Conservation (phyloP, 2,329 filamentous ascomycete genomes). For the Calcarisporium arbuscula region DNA sequence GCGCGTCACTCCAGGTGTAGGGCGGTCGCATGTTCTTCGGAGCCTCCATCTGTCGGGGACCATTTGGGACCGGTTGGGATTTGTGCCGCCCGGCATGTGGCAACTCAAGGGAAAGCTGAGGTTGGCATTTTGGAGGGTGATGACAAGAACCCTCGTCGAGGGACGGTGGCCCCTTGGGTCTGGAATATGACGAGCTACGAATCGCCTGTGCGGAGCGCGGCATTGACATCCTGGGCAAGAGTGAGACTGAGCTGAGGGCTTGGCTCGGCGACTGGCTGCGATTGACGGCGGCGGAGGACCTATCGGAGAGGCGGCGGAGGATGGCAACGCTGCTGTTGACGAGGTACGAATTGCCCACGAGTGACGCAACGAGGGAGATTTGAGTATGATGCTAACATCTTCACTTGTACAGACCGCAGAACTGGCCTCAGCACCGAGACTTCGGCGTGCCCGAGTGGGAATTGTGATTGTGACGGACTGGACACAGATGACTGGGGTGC, state of each 20-base stretch:
- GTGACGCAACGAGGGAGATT: too few species aligned
- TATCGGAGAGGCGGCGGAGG: conserved; percentile 28
- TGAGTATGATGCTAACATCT: too few species aligned
- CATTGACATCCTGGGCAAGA: conserved; percentile 48
- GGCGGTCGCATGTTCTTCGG: conserved; percentile 32
- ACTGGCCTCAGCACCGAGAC: conserved; percentile 34
- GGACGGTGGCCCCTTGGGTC: conserved; percentile 50
- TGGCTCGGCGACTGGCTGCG: conserved; percentile 42
- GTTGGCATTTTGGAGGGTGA: conserved; percentile 63
- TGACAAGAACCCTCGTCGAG: conserved; percentile 58
- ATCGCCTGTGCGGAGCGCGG: conserved; percentile 68
- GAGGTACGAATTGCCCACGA: too few species aligned
- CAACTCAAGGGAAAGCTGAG: conserved; percentile 43
- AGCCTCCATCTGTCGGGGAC: conserved; percentile 38
- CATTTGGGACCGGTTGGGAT: conserved; percentile 44
- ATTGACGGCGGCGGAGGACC: conserved; percentile 32
- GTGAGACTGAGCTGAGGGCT: conserved; percentile 48
- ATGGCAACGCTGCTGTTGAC: conserved; percentile 35
- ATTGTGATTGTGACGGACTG: conserved; percentile 18
- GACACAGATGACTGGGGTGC: conserved; percentile 91
- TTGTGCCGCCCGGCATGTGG: conserved; percentile 46
- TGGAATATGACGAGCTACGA: conserved; percentile 58
- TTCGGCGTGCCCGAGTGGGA: conserved; percentile 37
- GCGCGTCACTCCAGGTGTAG: conserved; percentile 21
- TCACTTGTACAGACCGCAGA: conserved; percentile 27